Evolutionary conservation across 192 early-diverging fungal genomes (phyloP).

Genomic region (Jimgerdemannia lactiflua): DNA sequence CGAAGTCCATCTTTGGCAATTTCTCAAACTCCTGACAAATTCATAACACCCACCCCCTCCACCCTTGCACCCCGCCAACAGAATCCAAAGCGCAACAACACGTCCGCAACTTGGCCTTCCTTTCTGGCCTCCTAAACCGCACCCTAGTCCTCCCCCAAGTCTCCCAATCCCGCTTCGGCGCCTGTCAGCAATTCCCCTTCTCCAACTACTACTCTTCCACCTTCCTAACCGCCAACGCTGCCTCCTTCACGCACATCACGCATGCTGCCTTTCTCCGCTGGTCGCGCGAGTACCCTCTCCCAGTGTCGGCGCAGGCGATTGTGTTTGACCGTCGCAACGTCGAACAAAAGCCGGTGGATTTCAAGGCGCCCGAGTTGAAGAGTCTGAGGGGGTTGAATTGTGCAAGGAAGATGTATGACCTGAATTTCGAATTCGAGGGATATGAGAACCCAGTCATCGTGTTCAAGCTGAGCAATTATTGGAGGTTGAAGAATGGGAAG

Average conservation of each 20-base stretch:
- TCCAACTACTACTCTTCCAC: slow-evolving; percentile 7
- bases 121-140: slow-evolving; percentile 6
- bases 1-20: too few relatives aligned
- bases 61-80: background rate
- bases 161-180: background rate
- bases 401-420: too few relatives aligned
- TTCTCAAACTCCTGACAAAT: too few relatives aligned
- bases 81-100: slow-evolving; percentile 18
- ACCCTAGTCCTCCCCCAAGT: slow-evolving; percentile 9
- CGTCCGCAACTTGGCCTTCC: background rate
- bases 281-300: background rate
- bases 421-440: too few relatives aligned
- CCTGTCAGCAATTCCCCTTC: slow-evolving; percentile 11
- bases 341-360: background rate
- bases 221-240: background rate
- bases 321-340: background rate
- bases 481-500: too few relatives aligned
- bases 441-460: too few relatives aligned
- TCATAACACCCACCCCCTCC: too few relatives aligned
- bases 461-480: too few relatives aligned
- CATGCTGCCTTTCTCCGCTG: slow-evolving; percentile 6
- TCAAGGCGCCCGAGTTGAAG: background rate
- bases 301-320: background rate
- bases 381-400: too few relatives aligned
- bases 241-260: slow-evolving; percentile 6